Evolutionary conservation across 768 basidiomycete species (phyloP).

Genomic region (Mycena rosella): DNA sequence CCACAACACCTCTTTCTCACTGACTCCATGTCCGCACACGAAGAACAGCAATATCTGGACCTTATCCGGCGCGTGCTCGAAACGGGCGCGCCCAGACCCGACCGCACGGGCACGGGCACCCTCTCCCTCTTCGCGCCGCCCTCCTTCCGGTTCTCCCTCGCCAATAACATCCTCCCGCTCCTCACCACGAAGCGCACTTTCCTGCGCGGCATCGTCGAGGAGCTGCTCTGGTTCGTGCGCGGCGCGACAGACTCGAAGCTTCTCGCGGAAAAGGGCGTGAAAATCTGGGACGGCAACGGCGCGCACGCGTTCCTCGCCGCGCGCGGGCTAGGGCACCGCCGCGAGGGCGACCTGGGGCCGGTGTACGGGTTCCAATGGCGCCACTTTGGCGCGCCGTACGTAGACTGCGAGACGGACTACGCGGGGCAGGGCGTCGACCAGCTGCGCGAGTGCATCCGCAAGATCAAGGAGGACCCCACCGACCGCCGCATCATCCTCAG

Average conservation of each 20-base stretch:
- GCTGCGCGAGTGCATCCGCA: constrained; percentile 86
- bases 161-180: constrained; percentile 81
- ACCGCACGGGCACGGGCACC: constrained; percentile 96
- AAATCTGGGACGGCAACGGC: constrained; percentile 99
- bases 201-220: constrained; percentile 90
- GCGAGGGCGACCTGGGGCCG: constrained; percentile 94
- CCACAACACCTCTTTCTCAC: too few relatives aligned
- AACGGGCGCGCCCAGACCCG: constrained; percentile 82
- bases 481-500: constrained; percentile 94
- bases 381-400: constrained; percentile 91
- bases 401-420: constrained; percentile 81
- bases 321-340: constrained; percentile 84
- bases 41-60: constrained; percentile 91
- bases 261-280: constrained; percentile 85
- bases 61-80: constrained; percentile 84
- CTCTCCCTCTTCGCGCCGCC: constrained; percentile 93
- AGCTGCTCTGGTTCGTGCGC: constrained; percentile 93
- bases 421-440: constrained; percentile 92
- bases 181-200: constrained; percentile 97
- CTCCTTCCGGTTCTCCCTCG: constrained; percentile 89
- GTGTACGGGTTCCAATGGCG: constrained; percentile 99
- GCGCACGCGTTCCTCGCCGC: constrained; percentile 88
- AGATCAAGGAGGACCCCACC: constrained; percentile 93
- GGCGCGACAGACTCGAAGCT: constrained; percentile 86
- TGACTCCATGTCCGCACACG: constrained; percentile 57